Evolutionary conservation across 345 rosid species (phyloP).

Genomic region (Salix udensis): DNA sequence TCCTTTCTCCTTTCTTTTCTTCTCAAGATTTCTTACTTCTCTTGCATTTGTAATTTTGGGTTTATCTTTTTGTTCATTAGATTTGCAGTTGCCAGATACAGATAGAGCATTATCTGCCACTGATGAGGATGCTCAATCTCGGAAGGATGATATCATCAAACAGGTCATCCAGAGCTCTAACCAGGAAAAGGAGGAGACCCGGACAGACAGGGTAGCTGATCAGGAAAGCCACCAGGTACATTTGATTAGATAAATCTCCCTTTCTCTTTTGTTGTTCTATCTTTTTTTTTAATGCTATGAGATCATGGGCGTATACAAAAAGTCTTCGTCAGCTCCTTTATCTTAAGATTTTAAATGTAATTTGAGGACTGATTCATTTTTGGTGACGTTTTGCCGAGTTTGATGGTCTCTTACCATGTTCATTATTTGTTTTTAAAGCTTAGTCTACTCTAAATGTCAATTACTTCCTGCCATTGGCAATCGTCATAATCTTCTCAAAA

Average conservation of each 20-base stretch:
- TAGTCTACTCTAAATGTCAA: background rate
- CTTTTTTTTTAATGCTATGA: background rate
- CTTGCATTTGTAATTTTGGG: background rate
- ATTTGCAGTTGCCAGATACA: constrained; percentile 29
- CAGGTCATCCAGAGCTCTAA: constrained; percentile 41
- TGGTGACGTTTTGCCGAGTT: background rate
- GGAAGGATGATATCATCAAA: constrained; percentile 41
- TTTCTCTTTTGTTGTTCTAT: background rate
- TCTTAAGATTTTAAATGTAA: constrained; percentile 1
- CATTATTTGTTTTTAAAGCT: background rate
- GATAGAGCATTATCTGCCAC: constrained; percentile 11
- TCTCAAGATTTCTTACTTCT: background rate
- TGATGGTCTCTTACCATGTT: background rate
- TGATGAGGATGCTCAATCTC: constrained; percentile 40
- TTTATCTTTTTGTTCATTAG: constrained; percentile 14
- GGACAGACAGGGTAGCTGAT: constrained; percentile 1
- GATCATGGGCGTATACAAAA: background rate
- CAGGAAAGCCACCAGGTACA: constrained; percentile 7
- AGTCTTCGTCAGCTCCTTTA: constrained; percentile 10
- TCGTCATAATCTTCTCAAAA: constrained; percentile 9
- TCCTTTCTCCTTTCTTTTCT: background rate
- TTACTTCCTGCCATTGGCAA: constrained; percentile 14
- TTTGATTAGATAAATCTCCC: background rate
- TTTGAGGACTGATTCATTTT: constrained; percentile 6
- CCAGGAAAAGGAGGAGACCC: background rate